Evolutionary conservation across 257 asterid species (phyloP).

Genomic region (Plantago elongata): DNA sequence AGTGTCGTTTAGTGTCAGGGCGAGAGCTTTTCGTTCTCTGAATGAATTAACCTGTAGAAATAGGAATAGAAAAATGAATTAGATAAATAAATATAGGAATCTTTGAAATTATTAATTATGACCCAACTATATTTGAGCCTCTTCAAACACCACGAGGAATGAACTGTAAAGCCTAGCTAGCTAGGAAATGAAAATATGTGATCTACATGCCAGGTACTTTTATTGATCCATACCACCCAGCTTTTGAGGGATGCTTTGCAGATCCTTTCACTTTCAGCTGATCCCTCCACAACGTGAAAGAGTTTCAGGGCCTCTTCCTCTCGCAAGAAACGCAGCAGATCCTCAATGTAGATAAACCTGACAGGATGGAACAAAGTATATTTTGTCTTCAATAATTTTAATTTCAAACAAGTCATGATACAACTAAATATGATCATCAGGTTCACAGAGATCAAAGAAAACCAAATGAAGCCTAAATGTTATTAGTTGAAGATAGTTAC

Average conservation of each 20-base stretch:
- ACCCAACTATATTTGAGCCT: background rate
- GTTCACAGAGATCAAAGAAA: background rate
- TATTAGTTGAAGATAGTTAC: conserved; percentile 34
- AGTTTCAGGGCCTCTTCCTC: conserved; percentile 73
- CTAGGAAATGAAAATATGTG: background rate
- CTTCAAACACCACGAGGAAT: too few species aligned
- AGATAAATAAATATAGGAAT: background rate
- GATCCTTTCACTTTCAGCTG: conserved; percentile 53
- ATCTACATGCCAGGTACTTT: background rate
- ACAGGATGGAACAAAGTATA: background rate
- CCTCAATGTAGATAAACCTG: conserved; percentile 73
- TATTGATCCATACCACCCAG: conserved; percentile 72
- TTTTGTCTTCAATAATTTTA: background rate
- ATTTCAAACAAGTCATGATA: too few species aligned
- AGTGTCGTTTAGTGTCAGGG: conserved; percentile 78
- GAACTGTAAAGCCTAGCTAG: too few species aligned
- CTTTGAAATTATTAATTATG: background rate
- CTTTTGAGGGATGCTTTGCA: conserved; percentile 67
- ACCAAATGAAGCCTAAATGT: background rate
- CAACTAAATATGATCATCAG: too few species aligned
- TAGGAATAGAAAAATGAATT: background rate
- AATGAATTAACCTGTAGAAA: conserved; percentile 63
- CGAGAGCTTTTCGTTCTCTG: conserved; percentile 82
- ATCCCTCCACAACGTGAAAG: conserved; percentile 60
- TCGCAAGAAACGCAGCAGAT: conserved; percentile 69